Percentiles rank a stretch among this genome's conserved stretches.
phyloP scores from a whole-genome alignment of 2,329 filamentous ascomycete genomes.

The Rhynchosporium secalis region DNA sequence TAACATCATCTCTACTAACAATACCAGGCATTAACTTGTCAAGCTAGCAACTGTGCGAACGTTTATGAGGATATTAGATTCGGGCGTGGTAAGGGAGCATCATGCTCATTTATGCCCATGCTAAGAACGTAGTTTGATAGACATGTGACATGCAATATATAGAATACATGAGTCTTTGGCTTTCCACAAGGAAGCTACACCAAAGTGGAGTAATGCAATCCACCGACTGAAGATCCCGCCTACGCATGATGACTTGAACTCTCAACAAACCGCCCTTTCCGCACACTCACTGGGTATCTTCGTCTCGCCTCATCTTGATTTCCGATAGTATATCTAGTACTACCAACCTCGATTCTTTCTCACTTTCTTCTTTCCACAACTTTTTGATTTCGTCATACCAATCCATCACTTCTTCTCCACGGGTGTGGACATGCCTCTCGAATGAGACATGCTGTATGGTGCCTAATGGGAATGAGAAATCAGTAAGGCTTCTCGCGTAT shows the following conservation, averaged over 20 bases:
- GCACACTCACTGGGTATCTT: constrained; percentile 4
- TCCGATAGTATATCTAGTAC: background rate
- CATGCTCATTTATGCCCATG: background rate
- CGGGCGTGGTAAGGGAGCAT: background rate
- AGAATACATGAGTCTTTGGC: background rate
- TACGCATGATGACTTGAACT: background rate
- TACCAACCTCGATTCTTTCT: background rate
- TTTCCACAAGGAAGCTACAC: background rate
- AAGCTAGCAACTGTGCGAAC: background rate
- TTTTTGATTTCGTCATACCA: no score
- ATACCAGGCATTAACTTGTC: no score
- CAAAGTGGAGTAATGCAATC: background rate
- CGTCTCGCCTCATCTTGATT: background rate
- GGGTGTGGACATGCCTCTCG: constrained; percentile 37
- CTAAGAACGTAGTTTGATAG: constrained; percentile 2
- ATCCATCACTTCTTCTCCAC: constrained; percentile 27
- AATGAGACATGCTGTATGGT: constrained; percentile 40
- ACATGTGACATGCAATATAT: background rate
- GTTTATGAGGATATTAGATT: background rate
- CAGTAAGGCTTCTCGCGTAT: background rate
- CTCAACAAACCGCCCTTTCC: background rate
- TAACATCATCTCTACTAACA: no score
- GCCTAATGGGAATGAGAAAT: constrained; percentile 29
- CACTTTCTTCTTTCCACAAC: background rate
- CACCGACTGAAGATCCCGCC: background rate